These are phyloP conservation scores for Mrakia blollopis DNA, from an alignment of 768 basidiomycete species.

Conservation along the genomic window DNA sequence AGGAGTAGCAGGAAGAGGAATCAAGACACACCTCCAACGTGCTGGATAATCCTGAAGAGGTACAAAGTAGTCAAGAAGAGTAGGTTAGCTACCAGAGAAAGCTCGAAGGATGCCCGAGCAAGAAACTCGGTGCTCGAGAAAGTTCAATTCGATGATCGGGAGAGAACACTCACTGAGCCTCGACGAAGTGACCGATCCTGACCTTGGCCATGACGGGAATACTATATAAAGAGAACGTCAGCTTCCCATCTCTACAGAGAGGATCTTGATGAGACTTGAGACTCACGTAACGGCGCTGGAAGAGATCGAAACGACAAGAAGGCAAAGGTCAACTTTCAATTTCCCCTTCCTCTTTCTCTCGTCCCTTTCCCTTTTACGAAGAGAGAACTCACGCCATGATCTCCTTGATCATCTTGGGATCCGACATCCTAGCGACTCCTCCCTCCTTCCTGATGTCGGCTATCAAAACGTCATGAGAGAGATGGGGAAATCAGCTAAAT, in stretches of 20 bases:
- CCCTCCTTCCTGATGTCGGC: constrained; percentile 89
- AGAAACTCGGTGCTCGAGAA: neutral
- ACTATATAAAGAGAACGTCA: neutral
- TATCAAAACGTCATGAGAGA: neutral
- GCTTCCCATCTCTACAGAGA: too few species aligned
- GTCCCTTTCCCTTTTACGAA: neutral
- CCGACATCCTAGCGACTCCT: constrained; percentile 92
- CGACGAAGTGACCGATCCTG: constrained; percentile 95
- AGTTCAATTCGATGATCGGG: neutral
- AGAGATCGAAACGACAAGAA: too few species aligned
- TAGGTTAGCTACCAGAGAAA: neutral
- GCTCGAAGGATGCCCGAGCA: neutral
- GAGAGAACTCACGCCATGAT: constrained; percentile 59
- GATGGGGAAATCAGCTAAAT: neutral
- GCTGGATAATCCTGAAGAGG: neutral
- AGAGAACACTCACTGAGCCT: constrained; percentile 62
- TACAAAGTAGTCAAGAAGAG: neutral
- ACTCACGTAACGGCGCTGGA: constrained; percentile 15
- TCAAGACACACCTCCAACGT: neutral
- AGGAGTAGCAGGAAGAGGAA: too few species aligned
- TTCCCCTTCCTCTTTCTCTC: too few species aligned
- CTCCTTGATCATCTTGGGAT: constrained; percentile 93
- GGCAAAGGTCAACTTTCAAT: neutral
- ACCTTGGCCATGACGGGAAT: constrained; percentile 75
- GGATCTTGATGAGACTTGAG: too few species aligned